Evolutionary conservation across 169 alveolate species (phyloP), one percentile per base, ranked within the genome.

Genomic region (Miamiensis avidus): DNA sequence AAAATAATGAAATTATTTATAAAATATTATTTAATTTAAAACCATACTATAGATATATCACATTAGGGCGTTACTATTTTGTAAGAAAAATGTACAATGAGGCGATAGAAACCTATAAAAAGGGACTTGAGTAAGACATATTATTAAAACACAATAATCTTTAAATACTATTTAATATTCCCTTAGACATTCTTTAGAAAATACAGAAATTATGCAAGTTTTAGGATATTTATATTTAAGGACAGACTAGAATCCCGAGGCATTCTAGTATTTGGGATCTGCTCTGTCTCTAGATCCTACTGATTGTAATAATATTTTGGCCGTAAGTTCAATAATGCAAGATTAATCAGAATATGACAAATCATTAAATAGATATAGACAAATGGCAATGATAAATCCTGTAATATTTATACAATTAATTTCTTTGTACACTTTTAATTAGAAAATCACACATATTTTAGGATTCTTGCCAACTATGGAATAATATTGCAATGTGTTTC

Each of bases 401-500:
- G 69, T 49, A 49, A 49, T 11, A 34, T 28, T 27, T 28, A 30
- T 73, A n/a, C n/a, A 1, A 75, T 28, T 79, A 31, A 30, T n/a
- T n/a, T n/a, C n/a, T n/a, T n/a, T n/a, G n/a, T n/a, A n/a, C n/a
- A n/a, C n/a, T n/a, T n/a, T n/a, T n/a, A n/a, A n/a, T n/a, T n/a
- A n/a, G n/a, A n/a, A n/a, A n/a, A n/a, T n/a, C n/a, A n/a, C n/a
- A n/a, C n/a, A n/a, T n/a, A n/a, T n/a, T n/a, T n/a, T 95, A 96
- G 6, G 97, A 93, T 82, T 94, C 98, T 0, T 97, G 98, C 0
- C 95, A 95, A 75, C 85, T 97, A 20, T 96, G 98, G 98, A 97
- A 96, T 92, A 97, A 97, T 89, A 91, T 97, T 27, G 99, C 98
- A 15, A 95, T 97, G 98, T 94, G 97, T 88, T 97, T 93, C 94